Percentiles rank a stretch among this genome's conserved stretches.
Evolutionary conservation across 129 eudicot species (phyloP).

Genomic region (Centella asiatica): DNA sequence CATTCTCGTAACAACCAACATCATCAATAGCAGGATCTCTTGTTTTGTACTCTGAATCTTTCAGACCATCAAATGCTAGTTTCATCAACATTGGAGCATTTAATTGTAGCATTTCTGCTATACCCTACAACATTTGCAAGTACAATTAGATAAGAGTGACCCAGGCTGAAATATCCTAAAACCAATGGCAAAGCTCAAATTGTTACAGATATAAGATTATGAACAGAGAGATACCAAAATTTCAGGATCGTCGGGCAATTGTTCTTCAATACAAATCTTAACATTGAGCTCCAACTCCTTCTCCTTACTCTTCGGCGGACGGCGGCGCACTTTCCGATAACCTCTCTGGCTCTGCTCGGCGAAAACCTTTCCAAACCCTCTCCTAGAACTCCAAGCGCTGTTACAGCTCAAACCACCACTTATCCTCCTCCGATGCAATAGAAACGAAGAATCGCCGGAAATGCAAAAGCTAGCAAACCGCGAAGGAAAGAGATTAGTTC

Average conservation of each 20-base stretch:
- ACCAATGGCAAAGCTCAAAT: neutral
- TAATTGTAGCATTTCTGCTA: slow-evolving; percentile 11
- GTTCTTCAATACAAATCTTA: slow-evolving; percentile 67
- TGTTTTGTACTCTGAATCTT: slow-evolving; percentile 56
- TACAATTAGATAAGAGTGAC: neutral
- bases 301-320: slow-evolving; percentile 35
- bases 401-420: neutral
- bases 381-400: slow-evolving; percentile 22
- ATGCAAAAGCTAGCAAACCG: neutral
- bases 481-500: neutral
- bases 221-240: slow-evolving; percentile 33
- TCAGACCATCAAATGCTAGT: slow-evolving; percentile 28
- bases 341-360: slow-evolving; percentile 63
- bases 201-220: neutral
- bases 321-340: slow-evolving; percentile 51
- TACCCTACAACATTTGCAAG: neutral
- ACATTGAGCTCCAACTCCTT: slow-evolving; percentile 77
- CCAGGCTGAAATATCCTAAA: neutral
- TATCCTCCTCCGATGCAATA: neutral
- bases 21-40: slow-evolving; percentile 61
- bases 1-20: slow-evolving; percentile 64
- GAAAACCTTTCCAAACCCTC: slow-evolving; percentile 33
- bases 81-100: slow-evolving; percentile 18
- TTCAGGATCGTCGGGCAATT: slow-evolving; percentile 82
- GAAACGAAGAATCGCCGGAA: neutral